These are phyloP conservation scores for Schwanniomyces vanrijiae DNA, from an alignment of 805 yeast genomes.

Conservation along the genomic window DNA sequence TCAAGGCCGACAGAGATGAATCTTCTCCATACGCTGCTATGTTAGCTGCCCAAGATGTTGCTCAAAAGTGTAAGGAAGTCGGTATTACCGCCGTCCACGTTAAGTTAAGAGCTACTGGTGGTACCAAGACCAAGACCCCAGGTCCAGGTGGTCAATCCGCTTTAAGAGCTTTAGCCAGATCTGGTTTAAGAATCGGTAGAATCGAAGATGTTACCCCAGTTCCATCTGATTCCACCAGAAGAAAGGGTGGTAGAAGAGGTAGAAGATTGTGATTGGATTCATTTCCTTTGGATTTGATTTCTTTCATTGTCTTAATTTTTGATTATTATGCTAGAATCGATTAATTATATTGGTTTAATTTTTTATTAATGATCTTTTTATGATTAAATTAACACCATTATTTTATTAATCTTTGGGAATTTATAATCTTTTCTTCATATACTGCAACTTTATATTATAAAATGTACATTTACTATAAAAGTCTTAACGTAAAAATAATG, in stretches of 20 bases:
- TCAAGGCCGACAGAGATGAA: slow-evolving; percentile 99
- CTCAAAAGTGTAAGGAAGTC: slow-evolving; percentile 98
- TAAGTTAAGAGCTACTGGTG: slow-evolving; percentile 99
- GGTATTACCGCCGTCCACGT: slow-evolving; percentile 99
- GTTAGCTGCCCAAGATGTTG: slow-evolving; percentile 99
- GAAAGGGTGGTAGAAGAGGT: slow-evolving; percentile 99
- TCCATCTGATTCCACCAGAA: slow-evolving; percentile 99
- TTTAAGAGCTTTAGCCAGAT: slow-evolving; percentile 98
- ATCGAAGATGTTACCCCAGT: slow-evolving; percentile 99
- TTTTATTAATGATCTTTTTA: not conserved
- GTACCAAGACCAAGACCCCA: slow-evolving; percentile 99
- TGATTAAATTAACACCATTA: not conserved
- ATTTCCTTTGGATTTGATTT: slow-evolving; percentile 1
- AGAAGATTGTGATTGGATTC: slow-evolving; percentile 79
- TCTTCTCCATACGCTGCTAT: slow-evolving; percentile 99
- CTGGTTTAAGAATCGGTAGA: slow-evolving; percentile 99
- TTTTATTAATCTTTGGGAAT: not conserved
- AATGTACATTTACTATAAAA: slow-evolving; percentile 11
- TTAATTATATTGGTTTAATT: not conserved
- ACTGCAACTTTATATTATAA: slow-evolving; percentile 8
- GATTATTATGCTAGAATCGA: not conserved
- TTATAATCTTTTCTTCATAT: not conserved
- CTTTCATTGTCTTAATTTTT: not conserved
- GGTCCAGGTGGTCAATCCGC: slow-evolving; percentile 99
- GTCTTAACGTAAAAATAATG: not conserved